phyloP scores from a whole-genome alignment of 768 basidiomycete species.

The Imleria badia region DNA sequence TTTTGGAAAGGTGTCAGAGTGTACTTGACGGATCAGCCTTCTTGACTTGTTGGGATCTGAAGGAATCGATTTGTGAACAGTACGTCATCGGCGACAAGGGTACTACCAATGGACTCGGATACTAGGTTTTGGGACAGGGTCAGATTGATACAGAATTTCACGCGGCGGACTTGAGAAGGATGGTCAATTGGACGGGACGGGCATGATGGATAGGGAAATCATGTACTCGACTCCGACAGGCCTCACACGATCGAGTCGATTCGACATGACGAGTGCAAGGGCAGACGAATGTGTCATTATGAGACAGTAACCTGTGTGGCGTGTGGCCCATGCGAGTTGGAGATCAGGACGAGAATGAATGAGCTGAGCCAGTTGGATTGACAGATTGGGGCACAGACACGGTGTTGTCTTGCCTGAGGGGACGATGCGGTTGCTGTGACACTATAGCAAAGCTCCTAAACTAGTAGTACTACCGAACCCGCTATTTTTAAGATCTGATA shows the following conservation, averaged over 20 bases:
- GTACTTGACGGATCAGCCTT: constrained; percentile 10
- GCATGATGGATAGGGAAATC: constrained; percentile 7
- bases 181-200: constrained; percentile 11
- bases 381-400: constrained; percentile 17
- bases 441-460: constrained; percentile 8
- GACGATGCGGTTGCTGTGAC: constrained; percentile 18
- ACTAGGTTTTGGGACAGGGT: constrained; percentile 17
- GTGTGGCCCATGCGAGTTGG: constrained; percentile 19
- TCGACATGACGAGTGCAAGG: constrained; percentile 4
- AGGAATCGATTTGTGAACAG: constrained; percentile 6
- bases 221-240: background rate
- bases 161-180: constrained; percentile 18
- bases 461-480: constrained; percentile 22
- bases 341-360: constrained; percentile 16
- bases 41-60: constrained; percentile 2
- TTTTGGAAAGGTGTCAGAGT: constrained; percentile 6
- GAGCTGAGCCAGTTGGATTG: constrained; percentile 9
- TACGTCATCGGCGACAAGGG: constrained; percentile 26
- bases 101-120: background rate
- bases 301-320: constrained; percentile 20
- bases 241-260: constrained; percentile 2
- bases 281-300: constrained; percentile 15
- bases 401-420: constrained; percentile 11
- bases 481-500: constrained; percentile 16
- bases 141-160: constrained; percentile 12